phyloP scores from a whole-genome alignment of 1,139 yeast species.

The Magnusiomyces fungicola region DNA sequence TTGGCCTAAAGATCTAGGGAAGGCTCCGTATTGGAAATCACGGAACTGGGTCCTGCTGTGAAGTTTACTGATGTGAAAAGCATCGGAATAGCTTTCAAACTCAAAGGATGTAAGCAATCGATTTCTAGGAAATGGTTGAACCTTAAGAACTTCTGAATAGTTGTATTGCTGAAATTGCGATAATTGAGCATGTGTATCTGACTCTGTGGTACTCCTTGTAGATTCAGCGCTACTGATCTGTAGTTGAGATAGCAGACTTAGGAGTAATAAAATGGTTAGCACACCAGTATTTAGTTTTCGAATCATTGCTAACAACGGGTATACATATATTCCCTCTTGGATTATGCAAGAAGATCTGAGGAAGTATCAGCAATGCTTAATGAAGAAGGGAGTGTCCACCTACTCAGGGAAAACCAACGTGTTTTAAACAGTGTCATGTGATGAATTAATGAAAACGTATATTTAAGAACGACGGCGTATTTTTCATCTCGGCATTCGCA shows the following conservation, averaged over 20 bases:
- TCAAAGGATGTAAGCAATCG: slow-evolving; percentile 59
- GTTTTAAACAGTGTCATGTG: no score
- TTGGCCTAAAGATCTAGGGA: slow-evolving; percentile 80
- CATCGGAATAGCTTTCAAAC: slow-evolving; percentile 54
- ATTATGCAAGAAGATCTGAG: no score
- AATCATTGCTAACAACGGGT: not conserved
- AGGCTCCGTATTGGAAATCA: slow-evolving; percentile 53
- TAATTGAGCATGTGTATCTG: not conserved
- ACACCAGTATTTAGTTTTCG: not conserved
- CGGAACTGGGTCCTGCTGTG: slow-evolving; percentile 18
- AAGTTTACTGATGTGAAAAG: slow-evolving; percentile 26
- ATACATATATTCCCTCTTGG: no score
- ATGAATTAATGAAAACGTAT: no score
- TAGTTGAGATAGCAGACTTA: not conserved
- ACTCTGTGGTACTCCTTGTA: not conserved
- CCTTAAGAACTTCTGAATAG: slow-evolving; percentile 51
- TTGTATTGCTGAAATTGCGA: not conserved
- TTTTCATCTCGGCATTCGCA: no score
- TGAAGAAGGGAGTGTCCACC: no score
- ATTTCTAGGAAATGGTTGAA: slow-evolving; percentile 67
- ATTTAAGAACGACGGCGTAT: no score
- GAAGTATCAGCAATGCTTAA: no score
- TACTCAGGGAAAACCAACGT: no score
- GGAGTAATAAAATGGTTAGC: not conserved
- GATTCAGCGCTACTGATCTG: not conserved